A percentile compares a stretch with the other conserved stretches of the same genome.
phyloP scores from a whole-genome alignment of 257 asterid species.

The Solanum dulcamara region DNA sequence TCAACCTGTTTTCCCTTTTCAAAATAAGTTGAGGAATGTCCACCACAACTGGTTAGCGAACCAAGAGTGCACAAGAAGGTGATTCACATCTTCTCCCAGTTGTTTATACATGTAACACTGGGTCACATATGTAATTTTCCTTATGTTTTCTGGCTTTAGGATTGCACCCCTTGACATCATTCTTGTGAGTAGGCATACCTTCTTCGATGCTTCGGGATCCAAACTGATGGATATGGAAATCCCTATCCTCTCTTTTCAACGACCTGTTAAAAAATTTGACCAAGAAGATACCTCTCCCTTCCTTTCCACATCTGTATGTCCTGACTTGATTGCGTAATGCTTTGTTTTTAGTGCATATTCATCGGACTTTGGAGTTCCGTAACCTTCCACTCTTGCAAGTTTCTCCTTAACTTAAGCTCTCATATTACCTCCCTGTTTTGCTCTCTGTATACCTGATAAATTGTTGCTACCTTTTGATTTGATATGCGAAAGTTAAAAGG shows the following conservation, averaged over 20 bases:
- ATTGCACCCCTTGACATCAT: not conserved
- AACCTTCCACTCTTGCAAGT: not conserved
- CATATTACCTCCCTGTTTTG: not conserved
- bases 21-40: not conserved
- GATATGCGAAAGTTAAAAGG: not conserved
- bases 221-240: not conserved
- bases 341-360: not conserved
- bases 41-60: not conserved
- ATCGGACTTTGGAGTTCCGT: not conserved
- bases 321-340: not conserved
- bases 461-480: not conserved
- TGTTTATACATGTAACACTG: not conserved
- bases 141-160: not conserved
- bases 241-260: not conserved
- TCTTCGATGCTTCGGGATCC: not conserved
- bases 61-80: not conserved
- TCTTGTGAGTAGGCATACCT: not conserved
- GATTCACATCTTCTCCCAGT: not conserved
- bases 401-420: not conserved
- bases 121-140: not conserved
- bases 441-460: not conserved
- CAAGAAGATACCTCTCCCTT: not conserved
- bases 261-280: not conserved
- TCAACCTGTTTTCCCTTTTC: not conserved
- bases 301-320: not conserved